Evolutionary conservation across 2,329 filamentous ascomycete genomes (phyloP).

Genomic region (Cladophialophora exuberans): DNA sequence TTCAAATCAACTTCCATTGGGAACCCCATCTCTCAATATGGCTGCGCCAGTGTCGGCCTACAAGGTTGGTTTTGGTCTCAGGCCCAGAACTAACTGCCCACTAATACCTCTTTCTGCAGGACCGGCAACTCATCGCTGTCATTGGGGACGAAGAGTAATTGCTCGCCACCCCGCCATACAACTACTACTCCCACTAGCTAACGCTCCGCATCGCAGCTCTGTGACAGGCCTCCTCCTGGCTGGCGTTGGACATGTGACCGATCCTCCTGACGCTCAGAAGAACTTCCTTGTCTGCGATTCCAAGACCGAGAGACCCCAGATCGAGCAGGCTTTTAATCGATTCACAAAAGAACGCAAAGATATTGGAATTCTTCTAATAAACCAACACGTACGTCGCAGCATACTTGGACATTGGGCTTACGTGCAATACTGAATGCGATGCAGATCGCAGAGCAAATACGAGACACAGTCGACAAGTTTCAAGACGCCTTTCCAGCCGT

Average conservation of each 20-base stretch:
- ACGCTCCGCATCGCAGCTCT: constrained; percentile 62
- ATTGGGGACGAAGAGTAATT: constrained; percentile 90
- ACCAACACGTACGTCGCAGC: constrained; percentile 77
- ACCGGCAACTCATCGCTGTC: constrained; percentile 93
- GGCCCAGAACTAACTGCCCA: neutral
- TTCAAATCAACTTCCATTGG: constrained; percentile 4
- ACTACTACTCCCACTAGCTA: constrained; percentile 3
- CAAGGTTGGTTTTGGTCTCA: constrained; percentile 48
- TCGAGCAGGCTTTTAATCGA: constrained; percentile 85
- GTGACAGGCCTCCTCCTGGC: constrained; percentile 94
- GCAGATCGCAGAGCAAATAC: constrained; percentile 91
- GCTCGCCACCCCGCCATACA: constrained; percentile 3
- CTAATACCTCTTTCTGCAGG: constrained; percentile 49
- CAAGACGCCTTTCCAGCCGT: constrained; percentile 94
- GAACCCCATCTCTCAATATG: constrained; percentile 47
- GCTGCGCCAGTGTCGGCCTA: constrained; percentile 62
- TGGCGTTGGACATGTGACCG: constrained; percentile 92
- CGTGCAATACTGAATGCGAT: constrained; percentile 14
- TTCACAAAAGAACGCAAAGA: constrained; percentile 93
- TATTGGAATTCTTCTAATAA: constrained; percentile 94
- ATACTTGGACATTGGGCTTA: neutral
- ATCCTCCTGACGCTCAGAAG: constrained; percentile 85
- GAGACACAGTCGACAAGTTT: constrained; percentile 86
- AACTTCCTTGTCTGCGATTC: constrained; percentile 96
- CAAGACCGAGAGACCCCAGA: constrained; percentile 86